Base-by-base conservation (phyloP, 495 filamentous ascomycete genomes). In the Hyphodiscus hymeniophilus region DNA sequence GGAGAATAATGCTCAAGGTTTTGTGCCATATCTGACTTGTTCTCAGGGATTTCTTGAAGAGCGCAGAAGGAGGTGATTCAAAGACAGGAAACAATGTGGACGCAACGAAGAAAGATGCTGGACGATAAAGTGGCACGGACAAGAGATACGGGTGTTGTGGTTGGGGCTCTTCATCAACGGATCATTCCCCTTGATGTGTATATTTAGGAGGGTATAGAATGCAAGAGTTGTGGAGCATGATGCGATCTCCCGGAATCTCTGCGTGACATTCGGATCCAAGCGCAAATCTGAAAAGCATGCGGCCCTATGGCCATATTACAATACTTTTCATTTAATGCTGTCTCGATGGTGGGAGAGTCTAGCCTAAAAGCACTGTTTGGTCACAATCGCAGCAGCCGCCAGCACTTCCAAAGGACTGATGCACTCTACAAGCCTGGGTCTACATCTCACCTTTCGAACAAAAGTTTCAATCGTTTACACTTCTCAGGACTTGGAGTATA, bases 1-100 rank as follows among this genome's bases (percentile, higher is more conserved):
- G 33, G 16, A 13, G 7, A 32, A 13, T 32, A 7, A 32, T 7
- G 33, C 33, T 17, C 33, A 7, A 28, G n/a, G n/a, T 36, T 13
- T 13, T 36, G 33, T 20, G n/a, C 22, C 20, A 15, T 22, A 11
- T 15, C 38, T 40, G 16, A 40, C 38, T 21, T 40, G 10, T 18
- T 40, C 6, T 13, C 8, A 92, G 87, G 75, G 82, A 90, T 47
- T 92, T 91, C 66, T 55, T 92, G 57, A 84, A 85, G 60, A 73
- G 81, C 41, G 79, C 82, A 31, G 82, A 88, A 44, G 72, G 63
- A 18, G 80, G 23, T 16, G 38, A 82, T 48, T 78, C 82, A 66
- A 86, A 85, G 68, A 78, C 79, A 62, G 65, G 41, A 1, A 39
- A 38, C 32, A 73, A 79, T 39, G 78, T 77, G 30, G 80, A 87